These are phyloP conservation scores for Candida ortonii DNA, from an alignment of 805 yeast species.

Conservation along the genomic window DNA sequence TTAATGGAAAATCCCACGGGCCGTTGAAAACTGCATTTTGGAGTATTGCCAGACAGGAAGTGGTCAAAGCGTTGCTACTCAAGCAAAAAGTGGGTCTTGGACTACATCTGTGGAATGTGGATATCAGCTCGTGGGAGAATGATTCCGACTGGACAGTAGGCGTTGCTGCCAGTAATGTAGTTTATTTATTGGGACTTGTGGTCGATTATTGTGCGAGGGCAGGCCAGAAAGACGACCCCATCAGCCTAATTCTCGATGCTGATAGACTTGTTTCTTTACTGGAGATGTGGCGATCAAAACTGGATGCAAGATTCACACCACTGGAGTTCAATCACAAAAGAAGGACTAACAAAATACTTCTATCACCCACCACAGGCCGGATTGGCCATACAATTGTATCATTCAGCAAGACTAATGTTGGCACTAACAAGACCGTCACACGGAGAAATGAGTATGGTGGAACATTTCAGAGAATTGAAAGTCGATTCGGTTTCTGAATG, in stretches of 20 bases:
- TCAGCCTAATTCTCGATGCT: conserved; percentile 3
- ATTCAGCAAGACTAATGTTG: conserved; percentile 10
- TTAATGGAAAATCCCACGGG: conserved; percentile 4
- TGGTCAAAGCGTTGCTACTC: conserved; percentile 5
- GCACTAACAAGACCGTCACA: conserved; percentile 6
- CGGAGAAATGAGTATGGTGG: neutral
- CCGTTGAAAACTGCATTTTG: conserved; percentile 12
- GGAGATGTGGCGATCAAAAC: conserved; percentile 10
- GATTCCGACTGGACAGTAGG: conserved; percentile 9
- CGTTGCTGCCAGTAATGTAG: conserved; percentile 9
- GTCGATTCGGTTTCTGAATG: conserved; percentile 4
- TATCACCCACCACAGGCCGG: conserved; percentile 13
- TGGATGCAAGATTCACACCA: conserved; percentile 10
- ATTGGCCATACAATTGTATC: conserved; percentile 12
- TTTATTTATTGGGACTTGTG: conserved; percentile 10
- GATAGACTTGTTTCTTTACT: conserved; percentile 5
- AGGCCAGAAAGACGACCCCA: neutral
- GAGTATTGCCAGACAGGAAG: conserved; percentile 14
- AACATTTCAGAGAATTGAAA: conserved; percentile 3
- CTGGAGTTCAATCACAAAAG: conserved; percentile 7
- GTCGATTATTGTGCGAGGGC: conserved; percentile 6
- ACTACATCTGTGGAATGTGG: conserved; percentile 6
- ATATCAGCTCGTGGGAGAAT: conserved; percentile 2
- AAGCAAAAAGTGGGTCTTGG: conserved; percentile 4
- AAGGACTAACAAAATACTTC: conserved; percentile 7